Base-by-base conservation (phyloP, 805 yeast genomes). In the Wickerhamiella sorbophila region DNA sequence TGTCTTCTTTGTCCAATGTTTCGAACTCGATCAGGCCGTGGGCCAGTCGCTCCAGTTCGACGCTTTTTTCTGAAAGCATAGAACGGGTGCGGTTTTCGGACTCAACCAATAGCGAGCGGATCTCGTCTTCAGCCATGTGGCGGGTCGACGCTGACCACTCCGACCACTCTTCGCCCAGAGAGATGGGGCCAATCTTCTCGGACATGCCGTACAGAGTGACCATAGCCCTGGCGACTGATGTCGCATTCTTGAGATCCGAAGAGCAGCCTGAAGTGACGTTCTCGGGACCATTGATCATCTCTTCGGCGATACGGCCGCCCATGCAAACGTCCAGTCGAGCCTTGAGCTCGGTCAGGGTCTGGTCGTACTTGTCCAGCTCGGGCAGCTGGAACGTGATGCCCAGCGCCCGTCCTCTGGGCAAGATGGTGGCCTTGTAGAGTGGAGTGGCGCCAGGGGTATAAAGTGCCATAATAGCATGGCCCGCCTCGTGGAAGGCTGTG, bases 281-380 rank as follows among this genome's bases (percentile, higher is more conserved):
- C 43, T 84, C 95, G 36, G 77, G 72, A 1, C 98, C 98, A 57
- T 84, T 83, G 39, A 82, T 71, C 69, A 84, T 67, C 58, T 88
- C 96, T 66, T 91, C 99, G 24, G 98, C 98, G 44, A 86, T 77
- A 60, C 87, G 87, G 49, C 99, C 99, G 46, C 98, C 99, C 98
- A 91, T 91, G 59, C 95, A 86, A 39, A 91, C 98, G 60, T 91
- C 98, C 50, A 91, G 64, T 48, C 94, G 70, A 0, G 97, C 95
- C 49, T 79, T 69, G 59, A 95, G 83, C 63, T 91, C 97, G 46
- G 71, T 75, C 59, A 74, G 81, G 26, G 95, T 85, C 62, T 83
- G 81, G 57, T 88, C 97, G 47, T 83, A 86, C 66, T 91, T 88
- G 64, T 91, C 98, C 88, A 87, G 85, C 59, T 91, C 97, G 3